phyloP scores from a whole-genome alignment of 1,284 basidiomycete genomes.

The Microbotryomycetes sp. region DNA sequence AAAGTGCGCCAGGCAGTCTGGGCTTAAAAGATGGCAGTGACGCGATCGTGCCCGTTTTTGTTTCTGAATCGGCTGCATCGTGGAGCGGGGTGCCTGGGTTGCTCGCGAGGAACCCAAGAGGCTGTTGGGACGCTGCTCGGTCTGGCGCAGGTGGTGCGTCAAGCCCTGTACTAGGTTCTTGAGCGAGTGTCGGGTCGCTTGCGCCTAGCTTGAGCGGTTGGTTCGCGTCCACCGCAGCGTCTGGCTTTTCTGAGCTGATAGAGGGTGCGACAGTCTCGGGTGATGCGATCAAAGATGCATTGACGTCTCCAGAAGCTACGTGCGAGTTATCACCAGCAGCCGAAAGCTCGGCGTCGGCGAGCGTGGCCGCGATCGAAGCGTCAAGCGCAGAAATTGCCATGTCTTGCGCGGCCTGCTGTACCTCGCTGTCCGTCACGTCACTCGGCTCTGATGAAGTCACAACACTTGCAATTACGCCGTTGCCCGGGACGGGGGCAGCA shows the following conservation, averaged over 20 bases:
- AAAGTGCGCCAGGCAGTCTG: slow-evolving; percentile 11
- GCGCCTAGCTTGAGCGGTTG: not conserved
- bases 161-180: not conserved
- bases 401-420: not conserved
- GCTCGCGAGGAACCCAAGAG: not conserved
- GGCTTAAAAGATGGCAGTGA: not conserved
- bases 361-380: slow-evolving; percentile 20
- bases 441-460: not conserved
- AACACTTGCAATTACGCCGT: not conserved
- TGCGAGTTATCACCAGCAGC: not conserved
- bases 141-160: not conserved
- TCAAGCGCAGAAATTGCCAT: slow-evolving; percentile 4
- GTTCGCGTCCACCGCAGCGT: slow-evolving; percentile 8
- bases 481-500: not conserved
- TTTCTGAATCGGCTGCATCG: not conserved
- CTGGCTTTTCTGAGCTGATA: slow-evolving; percentile 5
- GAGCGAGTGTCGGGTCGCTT: not conserved
- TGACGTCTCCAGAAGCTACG: slow-evolving; percentile 5
- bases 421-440: not conserved
- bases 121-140: not conserved
- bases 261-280: not conserved
- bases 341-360: not conserved
- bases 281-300: slow-evolving; percentile 11
- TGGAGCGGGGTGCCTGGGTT: not conserved
- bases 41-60: not conserved